Conservation (phyloP, 371 early-diverging fungal genomes). For the Mortierella sp. region DNA sequence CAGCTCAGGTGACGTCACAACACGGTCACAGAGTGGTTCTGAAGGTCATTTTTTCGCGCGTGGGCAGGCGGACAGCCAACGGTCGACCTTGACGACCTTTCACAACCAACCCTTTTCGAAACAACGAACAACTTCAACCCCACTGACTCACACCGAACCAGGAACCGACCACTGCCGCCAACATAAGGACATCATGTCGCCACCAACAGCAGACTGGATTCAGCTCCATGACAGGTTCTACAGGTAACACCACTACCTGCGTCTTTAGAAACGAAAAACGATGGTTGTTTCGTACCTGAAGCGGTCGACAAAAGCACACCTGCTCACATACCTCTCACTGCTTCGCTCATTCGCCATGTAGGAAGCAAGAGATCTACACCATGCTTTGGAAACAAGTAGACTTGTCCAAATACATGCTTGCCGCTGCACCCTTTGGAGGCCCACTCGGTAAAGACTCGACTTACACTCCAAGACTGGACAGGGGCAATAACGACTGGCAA, state of each 20-base stretch:
- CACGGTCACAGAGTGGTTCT: not conserved
- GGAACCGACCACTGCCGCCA: not conserved
- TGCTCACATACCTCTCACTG: not conserved
- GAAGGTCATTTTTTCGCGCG: not conserved
- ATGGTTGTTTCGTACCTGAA: not conserved
- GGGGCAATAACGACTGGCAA: not conserved
- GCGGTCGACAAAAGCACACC: not conserved
- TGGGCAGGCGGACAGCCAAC: not conserved
- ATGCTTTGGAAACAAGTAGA: conserved; percentile 91
- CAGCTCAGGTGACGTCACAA: not conserved
- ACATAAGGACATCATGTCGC: conserved; percentile 33
- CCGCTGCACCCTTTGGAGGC: conserved; percentile 91
- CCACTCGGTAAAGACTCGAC: conserved; percentile 80
- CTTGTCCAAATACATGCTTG: conserved; percentile 84
- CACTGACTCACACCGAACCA: not conserved
- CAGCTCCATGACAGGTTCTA: conserved; percentile 67
- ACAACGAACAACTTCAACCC: not conserved
- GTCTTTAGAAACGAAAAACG: not conserved
- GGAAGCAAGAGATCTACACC: conserved; percentile 85
- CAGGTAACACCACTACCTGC: conserved; percentile 63
- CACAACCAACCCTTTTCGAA: not conserved
- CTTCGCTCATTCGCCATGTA: conserved; percentile 37
- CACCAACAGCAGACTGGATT: conserved; percentile 67
- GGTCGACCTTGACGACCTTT: not conserved
- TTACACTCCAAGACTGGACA: not conserved